phyloP scores from a whole-genome alignment of 768 basidiomycete genomes.

The Lactarius trivialis region DNA sequence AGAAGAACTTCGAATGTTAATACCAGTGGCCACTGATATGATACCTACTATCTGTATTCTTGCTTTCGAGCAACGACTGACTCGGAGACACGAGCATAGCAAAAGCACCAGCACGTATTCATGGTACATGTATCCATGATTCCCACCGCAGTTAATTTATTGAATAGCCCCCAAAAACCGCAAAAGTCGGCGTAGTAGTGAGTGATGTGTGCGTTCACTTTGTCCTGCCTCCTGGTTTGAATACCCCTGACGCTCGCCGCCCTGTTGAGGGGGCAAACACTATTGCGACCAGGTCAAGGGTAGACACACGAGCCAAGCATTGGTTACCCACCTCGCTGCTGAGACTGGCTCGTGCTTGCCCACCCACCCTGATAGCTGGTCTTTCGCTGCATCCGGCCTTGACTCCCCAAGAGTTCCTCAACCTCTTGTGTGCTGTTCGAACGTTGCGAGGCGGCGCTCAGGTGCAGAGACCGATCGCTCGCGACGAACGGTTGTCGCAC shows the following conservation, averaged over 20 bases:
- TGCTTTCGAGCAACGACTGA: no score
- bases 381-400: constrained; percentile 11
- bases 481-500: constrained; percentile 34
- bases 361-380: constrained; percentile 9
- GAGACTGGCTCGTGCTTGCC: constrained; percentile 6
- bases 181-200: background rate
- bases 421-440: constrained; percentile 65
- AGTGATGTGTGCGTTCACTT: background rate
- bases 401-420: constrained; percentile 49
- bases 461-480: constrained; percentile 46
- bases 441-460: constrained; percentile 10
- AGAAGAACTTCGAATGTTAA: no score
- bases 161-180: no score
- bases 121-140: no score
- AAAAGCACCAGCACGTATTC: no score
- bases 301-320: background rate
- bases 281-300: constrained; percentile 21
- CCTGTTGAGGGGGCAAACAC: constrained; percentile 38
- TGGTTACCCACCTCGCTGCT: constrained; percentile 12
- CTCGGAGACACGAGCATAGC: no score
- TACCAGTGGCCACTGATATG: no score
- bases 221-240: constrained; percentile 36
- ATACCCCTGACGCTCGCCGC: constrained; percentile 37
- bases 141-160: background rate
- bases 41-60: no score